Conservation (phyloP, 1,139 yeast genomes). For the Hanseniaspora uvarum region DNA sequence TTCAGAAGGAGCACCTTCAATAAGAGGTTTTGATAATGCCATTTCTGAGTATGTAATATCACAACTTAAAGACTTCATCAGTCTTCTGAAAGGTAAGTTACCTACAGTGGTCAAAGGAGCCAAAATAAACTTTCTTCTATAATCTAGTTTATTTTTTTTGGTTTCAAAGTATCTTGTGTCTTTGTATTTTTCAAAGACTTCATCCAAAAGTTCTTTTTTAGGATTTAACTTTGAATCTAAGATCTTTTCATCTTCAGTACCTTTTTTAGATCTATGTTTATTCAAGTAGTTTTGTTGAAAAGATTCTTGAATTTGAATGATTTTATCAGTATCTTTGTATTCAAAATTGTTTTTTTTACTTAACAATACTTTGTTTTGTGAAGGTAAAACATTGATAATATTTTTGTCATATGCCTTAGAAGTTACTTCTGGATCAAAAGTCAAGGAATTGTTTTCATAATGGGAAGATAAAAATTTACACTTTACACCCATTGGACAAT, state of each 20-base stretch:
- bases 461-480: constrained; percentile 67
- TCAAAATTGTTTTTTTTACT: constrained; percentile 47
- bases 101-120: constrained; percentile 98
- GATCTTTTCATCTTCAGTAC: constrained; percentile 22
- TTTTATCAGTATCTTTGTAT: constrained; percentile 46
- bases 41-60: constrained; percentile 91
- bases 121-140: constrained; percentile 67
- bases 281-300: constrained; percentile 37
- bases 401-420: constrained; percentile 30
- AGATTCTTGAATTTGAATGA: constrained; percentile 48
- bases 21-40: constrained; percentile 74
- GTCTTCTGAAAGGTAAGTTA: constrained; percentile 83
- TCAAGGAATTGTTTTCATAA: background rate
- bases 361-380: constrained; percentile 46
- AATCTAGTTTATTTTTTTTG: constrained; percentile 67
- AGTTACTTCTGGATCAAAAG: constrained; percentile 37
- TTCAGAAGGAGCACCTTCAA: constrained; percentile 85
- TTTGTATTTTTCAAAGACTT: constrained; percentile 43
- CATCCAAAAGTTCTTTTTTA: constrained; percentile 33
- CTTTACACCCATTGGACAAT: constrained; percentile 83
- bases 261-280: constrained; percentile 24
- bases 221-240: constrained; percentile 16
- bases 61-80: constrained; percentile 85
- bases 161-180: constrained; percentile 69
- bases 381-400: constrained; percentile 58